A percentile compares a stretch with the other conserved stretches of the same genome.
phyloP scores from a whole-genome alignment of 2,329 filamentous ascomycete genomes.

The Purpureocillium lavendulum region DNA sequence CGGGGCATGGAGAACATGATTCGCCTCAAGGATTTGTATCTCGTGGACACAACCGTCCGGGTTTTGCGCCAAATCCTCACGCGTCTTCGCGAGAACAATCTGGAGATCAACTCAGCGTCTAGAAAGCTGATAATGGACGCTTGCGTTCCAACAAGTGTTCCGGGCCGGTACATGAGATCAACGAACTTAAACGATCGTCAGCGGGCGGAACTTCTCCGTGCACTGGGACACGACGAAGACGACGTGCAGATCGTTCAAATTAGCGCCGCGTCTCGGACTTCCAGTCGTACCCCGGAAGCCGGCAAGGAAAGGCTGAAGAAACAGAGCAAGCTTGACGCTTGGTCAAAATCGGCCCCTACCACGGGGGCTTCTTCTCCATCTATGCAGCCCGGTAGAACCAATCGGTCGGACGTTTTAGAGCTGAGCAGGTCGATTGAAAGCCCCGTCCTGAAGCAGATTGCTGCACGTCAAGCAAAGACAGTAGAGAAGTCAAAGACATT shows the following conservation, averaged over 20 bases:
- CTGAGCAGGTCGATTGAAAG: constrained; percentile 39
- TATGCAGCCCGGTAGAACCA: constrained; percentile 20
- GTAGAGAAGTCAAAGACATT: constrained; percentile 18
- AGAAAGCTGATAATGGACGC: constrained; percentile 57
- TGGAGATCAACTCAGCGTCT: constrained; percentile 57
- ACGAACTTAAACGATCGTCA: constrained; percentile 79
- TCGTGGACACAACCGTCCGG: constrained; percentile 73
- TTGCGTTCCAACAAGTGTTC: constrained; percentile 46
- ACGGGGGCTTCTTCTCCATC: constrained; percentile 14
- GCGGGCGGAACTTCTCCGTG: constrained; percentile 70
- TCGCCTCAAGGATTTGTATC: constrained; percentile 77
- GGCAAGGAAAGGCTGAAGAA: constrained; percentile 35
- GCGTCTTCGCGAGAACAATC: constrained; percentile 67
- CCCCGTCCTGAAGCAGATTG: constrained; percentile 37
- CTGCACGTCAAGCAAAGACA: constrained; percentile 24
- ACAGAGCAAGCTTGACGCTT: constrained; percentile 53
- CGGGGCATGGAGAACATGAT: constrained; percentile 81
- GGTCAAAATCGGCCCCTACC: constrained; percentile 43
- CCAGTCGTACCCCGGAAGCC: constrained; percentile 11
- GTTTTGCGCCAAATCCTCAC: constrained; percentile 78
- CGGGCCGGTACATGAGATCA: constrained; percentile 50
- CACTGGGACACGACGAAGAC: constrained; percentile 46
- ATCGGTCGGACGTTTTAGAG: constrained; percentile 38
- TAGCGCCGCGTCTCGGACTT: constrained; percentile 18
- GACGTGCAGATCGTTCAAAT: constrained; percentile 40